Conservation (phyloP, 495 filamentous ascomycete species). For the Choiromyces venosus region DNA sequence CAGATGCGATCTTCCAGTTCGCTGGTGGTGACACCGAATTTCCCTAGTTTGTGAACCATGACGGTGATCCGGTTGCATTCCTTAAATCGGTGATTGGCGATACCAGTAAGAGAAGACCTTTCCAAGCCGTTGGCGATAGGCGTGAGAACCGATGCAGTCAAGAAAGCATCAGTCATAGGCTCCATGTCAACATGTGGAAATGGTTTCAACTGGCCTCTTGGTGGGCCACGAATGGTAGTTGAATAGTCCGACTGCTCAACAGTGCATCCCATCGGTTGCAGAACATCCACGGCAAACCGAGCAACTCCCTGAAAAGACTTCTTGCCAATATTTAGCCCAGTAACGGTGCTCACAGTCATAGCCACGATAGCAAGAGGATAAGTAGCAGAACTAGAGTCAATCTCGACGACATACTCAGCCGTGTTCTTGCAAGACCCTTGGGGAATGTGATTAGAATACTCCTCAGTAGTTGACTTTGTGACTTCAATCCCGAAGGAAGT, state of each 20-base stretch:
- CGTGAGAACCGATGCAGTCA: conserved; percentile 87
- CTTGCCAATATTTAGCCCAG: conserved; percentile 91
- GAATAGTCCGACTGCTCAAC: conserved; percentile 79
- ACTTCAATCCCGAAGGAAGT: conserved; percentile 81
- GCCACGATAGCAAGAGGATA: conserved; percentile 94
- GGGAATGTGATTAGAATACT: conserved; percentile 91
- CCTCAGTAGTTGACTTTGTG: conserved; percentile 62
- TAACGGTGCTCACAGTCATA: conserved; percentile 89
- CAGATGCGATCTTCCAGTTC: conserved; percentile 91
- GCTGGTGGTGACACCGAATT: conserved; percentile 82
- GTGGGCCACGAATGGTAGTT: conserved; percentile 89
- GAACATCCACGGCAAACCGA: conserved; percentile 84
- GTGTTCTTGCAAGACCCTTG: conserved; percentile 80
- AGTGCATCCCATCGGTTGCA: conserved; percentile 86
- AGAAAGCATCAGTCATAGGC: conserved; percentile 98
- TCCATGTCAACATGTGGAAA: conserved; percentile 85
- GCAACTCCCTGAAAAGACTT: conserved; percentile 91
- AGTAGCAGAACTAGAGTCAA: conserved; percentile 94
- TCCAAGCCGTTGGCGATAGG: conserved; percentile 83
- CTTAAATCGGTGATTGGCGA: conserved; percentile 98
- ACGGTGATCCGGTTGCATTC: conserved; percentile 95
- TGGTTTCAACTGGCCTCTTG: conserved; percentile 61
- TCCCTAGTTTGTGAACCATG: conserved; percentile 94
- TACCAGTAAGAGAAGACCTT: conserved; percentile 66
- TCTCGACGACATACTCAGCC: conserved; percentile 82